Conservation (phyloP, 163 green algal genomes). For the Prototheca cutis region DNA sequence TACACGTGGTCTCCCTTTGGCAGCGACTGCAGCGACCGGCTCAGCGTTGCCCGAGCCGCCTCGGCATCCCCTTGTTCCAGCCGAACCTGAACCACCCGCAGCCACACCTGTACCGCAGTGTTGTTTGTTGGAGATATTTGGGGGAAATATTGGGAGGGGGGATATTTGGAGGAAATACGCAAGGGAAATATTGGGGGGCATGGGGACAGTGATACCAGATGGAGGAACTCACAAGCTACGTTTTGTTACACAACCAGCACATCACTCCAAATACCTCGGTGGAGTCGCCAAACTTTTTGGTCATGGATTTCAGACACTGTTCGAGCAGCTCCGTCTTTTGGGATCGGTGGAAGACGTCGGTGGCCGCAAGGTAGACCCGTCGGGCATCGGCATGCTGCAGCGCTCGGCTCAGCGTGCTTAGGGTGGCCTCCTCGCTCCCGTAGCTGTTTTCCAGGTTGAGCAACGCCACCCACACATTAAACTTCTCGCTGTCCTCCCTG, state of each 20-base stretch:
- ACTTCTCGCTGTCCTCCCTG: constrained; percentile 78
- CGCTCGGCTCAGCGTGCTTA: constrained; percentile 65
- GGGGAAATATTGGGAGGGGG: not conserved
- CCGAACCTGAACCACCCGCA: constrained; percentile 40
- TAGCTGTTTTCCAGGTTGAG: constrained; percentile 90
- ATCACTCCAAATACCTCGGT: too few species aligned
- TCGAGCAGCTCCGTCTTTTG: constrained; percentile 43
- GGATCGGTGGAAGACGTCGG: constrained; percentile 62
- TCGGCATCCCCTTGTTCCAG: constrained; percentile 39
- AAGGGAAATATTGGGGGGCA: not conserved
- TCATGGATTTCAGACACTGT: constrained; percentile 55
- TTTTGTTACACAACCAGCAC: too few species aligned
- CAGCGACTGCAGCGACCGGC: constrained; percentile 59
- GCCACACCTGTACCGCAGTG: constrained; percentile 59
- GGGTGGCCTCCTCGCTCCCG: constrained; percentile 64
- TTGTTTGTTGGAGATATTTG: not conserved
- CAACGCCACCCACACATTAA: constrained; percentile 92
- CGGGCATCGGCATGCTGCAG: constrained; percentile 72
- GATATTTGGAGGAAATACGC: not conserved
- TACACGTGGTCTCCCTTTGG: constrained; percentile 82
- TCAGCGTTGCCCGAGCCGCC: constrained; percentile 42
- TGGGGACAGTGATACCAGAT: too few species aligned
- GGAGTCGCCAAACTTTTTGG: constrained; percentile 67
- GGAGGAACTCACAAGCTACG: too few species aligned
- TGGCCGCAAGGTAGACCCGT: constrained; percentile 81